Evolutionary conservation across 768 basidiomycete species (phyloP), one percentile per base, ranked within the genome.

Genomic region (Russula griseocarnosa): DNA sequence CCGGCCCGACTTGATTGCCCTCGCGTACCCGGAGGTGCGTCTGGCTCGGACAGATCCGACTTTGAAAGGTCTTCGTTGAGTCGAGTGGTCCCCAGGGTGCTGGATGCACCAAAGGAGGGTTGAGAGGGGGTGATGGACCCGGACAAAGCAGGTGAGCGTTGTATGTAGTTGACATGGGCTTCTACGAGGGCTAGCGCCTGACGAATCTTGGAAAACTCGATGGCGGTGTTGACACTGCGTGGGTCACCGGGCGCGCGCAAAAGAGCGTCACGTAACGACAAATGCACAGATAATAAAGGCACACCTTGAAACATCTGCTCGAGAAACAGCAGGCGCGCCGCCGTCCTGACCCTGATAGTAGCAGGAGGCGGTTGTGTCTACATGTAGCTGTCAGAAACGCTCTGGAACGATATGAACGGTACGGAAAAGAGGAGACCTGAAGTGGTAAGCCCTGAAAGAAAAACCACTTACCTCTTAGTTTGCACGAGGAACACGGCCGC

Each of bases 401-500:
- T 47, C 18, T n/a, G 34, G 16, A 14, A 36, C 10, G 46, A 67
- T 49, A 49, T 66, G 50, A 26, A 30, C 26, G 36, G 38, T 11
- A 38, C n/a, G 40, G 32, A 46, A 68, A 20, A 22, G 22, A 26
- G 54, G 50, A 42, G 47, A 34, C 26, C 26, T 40, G 13, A 42
- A 13, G 32, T 22, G 54, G 20, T 36, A 36, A 8, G 46, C 18
- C 18, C 5, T 47, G n/a, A 40, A 56, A 36, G 13, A 47, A 20
- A 36, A 49, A 55, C 53, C 49, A 76, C 82, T 63, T 59, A 86
- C 90, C 91, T 77, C 91, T 80, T 68, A 92, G 78, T 52, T 92
- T 90, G 73, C 91, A 93, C 22, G 88, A 90, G 3, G 90, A 92
- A 71, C 91, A 93, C n/a, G 91, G 91, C 13, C 90, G 86, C 70